Percentiles rank a stretch among this genome's conserved stretches.
Conservation (phyloP, 345 rosid genomes). For the Linum lewisii region DNA sequence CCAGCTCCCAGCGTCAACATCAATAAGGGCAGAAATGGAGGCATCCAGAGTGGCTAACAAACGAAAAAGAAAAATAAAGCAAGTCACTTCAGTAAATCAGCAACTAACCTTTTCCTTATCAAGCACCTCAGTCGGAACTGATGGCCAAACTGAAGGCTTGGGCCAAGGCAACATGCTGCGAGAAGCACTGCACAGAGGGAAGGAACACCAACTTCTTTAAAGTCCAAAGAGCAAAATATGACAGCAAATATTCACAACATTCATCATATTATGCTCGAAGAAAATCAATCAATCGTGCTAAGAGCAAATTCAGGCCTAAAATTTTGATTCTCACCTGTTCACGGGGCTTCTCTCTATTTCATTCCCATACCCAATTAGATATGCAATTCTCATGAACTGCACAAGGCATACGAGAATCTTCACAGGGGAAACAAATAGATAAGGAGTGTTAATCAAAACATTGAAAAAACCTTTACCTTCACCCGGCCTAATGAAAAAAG, state of each 20-base stretch:
- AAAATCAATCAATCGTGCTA: conserved; percentile 7
- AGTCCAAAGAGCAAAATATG: background rate
- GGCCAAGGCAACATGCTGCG: conserved; percentile 99
- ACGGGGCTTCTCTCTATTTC: conserved; percentile 90
- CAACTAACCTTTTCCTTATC: conserved; percentile 82
- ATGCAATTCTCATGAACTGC: conserved; percentile 97
- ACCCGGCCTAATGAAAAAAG: conserved; percentile 83
- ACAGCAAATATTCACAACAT: background rate
- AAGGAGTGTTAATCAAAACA: conserved; percentile 1
- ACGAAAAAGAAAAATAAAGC: background rate
- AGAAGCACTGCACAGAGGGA: conserved; percentile 64
- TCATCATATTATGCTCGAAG: background rate
- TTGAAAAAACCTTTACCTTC: conserved; percentile 46
- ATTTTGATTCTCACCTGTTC: conserved; percentile 51
- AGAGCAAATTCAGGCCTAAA: background rate
- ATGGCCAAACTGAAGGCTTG: conserved; percentile 92
- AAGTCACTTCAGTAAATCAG: background rate
- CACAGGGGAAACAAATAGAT: background rate
- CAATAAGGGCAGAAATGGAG: too few relatives aligned
- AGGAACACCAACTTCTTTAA: conserved; percentile 1
- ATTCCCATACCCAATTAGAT: conserved; percentile 79
- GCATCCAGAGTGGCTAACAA: too few relatives aligned
- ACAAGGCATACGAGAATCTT: conserved; percentile 16
- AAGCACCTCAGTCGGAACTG: conserved; percentile 76
- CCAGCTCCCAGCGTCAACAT: too few relatives aligned